Evolutionary conservation across 257 asterid genomes (phyloP).

Genomic region (Scutellaria minor): DNA sequence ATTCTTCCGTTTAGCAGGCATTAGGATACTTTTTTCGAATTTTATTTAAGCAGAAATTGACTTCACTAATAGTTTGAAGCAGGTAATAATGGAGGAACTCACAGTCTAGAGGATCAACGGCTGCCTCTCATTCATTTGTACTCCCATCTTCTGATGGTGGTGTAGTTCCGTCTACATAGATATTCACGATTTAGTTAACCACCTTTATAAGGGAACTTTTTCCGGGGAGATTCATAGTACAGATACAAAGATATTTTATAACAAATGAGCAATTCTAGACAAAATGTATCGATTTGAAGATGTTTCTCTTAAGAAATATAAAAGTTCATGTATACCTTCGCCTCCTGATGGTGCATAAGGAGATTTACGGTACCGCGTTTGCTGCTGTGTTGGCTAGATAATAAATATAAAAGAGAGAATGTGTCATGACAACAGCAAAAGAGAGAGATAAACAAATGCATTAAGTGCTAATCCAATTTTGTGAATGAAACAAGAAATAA

Average conservation of each 20-base stretch:
- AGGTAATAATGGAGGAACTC: conserved; percentile 24
- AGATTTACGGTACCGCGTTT: conserved; percentile 91
- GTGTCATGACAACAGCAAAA: conserved; percentile 22
- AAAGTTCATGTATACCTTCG: conserved; percentile 62
- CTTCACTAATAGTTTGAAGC: conserved; percentile 28
- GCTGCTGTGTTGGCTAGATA: conserved; percentile 91
- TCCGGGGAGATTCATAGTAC: background rate
- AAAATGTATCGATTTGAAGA: background rate
- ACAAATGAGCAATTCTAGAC: background rate
- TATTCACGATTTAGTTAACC: conserved; percentile 7
- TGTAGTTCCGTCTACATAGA: conserved; percentile 38
- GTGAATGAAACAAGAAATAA: background rate
- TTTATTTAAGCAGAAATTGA: conserved; percentile 30
- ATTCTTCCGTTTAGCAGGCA: conserved; percentile 29
- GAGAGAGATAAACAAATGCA: background rate
- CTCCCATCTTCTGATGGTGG: conserved; percentile 41
- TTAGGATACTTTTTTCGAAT: conserved; percentile 10
- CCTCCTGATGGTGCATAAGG: conserved; percentile 90
- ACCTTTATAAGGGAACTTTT: background rate
- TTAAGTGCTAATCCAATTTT: background rate
- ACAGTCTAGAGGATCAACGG: background rate
- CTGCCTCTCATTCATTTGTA: conserved; percentile 38
- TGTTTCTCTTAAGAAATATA: background rate
- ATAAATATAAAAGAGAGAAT: conserved; percentile 37
- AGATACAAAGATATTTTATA: background rate